Conservation (phyloP, 495 filamentous ascomycete species). For the Aspergillus bridgeri region DNA sequence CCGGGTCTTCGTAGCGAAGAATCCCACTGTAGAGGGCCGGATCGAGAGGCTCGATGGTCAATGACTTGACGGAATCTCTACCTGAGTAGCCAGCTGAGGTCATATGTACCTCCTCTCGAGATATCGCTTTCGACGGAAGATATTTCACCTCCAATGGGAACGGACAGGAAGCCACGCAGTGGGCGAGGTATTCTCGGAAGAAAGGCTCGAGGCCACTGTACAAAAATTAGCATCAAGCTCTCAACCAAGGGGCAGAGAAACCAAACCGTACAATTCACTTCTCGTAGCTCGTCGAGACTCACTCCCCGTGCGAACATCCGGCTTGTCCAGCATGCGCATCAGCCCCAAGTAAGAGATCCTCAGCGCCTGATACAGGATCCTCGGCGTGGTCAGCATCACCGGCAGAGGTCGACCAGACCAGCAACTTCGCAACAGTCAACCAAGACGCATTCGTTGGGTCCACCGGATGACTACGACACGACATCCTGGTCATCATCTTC, state of each 20-base stretch:
- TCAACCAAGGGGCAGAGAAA: background rate
- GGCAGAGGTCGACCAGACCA: constrained; percentile 9
- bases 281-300: constrained; percentile 7
- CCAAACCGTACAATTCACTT: constrained; percentile 6
- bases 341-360: constrained; percentile 2
- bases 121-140: constrained; percentile 12
- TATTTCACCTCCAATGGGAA: constrained; percentile 10
- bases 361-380: constrained; percentile 11
- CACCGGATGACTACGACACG: constrained; percentile 2
- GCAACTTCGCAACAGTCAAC: background rate
- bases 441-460: constrained; percentile 7
- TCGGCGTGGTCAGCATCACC: constrained; percentile 6
- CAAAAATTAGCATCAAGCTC: background rate
- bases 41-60: constrained; percentile 12
- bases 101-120: constrained; percentile 8
- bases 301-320: constrained; percentile 10
- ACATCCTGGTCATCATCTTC: constrained; percentile 10
- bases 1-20: background rate
- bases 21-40: constrained; percentile 12
- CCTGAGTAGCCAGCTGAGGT: constrained; percentile 5
- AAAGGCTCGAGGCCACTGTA: constrained; percentile 11
- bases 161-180: constrained; percentile 1
- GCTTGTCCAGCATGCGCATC: constrained; percentile 13
- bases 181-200: constrained; percentile 13
- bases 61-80: background rate